Percentiles rank a stretch among this genome's conserved stretches.
Evolutionary conservation across 805 yeast genomes (phyloP).

Genomic region (Hanseniaspora osmophila): DNA sequence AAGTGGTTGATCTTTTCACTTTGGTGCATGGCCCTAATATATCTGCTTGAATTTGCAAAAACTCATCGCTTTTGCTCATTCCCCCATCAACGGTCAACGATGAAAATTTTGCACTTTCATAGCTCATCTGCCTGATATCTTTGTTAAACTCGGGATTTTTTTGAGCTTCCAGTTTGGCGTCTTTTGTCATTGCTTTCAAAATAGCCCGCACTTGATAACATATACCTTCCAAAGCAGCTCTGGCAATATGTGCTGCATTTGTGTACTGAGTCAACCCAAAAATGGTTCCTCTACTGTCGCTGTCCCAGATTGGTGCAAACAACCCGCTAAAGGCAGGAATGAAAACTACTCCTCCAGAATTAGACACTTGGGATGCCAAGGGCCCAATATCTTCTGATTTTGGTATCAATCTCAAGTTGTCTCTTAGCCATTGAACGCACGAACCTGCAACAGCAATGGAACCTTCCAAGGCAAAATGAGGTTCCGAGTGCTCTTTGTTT

Average conservation of each 20-base stretch:
- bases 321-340: slow-evolving; percentile 91
- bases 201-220: slow-evolving; percentile 89
- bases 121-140: slow-evolving; percentile 25
- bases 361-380: slow-evolving; percentile 64
- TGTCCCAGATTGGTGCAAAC: slow-evolving; percentile 93
- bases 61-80: slow-evolving; percentile 80
- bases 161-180: slow-evolving; percentile 48
- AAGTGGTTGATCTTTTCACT: slow-evolving; percentile 64
- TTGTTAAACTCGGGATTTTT: slow-evolving; percentile 36
- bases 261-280: slow-evolving; percentile 88
- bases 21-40: slow-evolving; percentile 77
- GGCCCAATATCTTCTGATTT: slow-evolving; percentile 83
- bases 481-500: slow-evolving; percentile 28
- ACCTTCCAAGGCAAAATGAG: slow-evolving; percentile 87
- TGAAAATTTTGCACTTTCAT: slow-evolving; percentile 37
- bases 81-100: slow-evolving; percentile 83
- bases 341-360: slow-evolving; percentile 83
- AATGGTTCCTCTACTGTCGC: slow-evolving; percentile 82
- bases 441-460: slow-evolving; percentile 95
- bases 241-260: slow-evolving; percentile 79
- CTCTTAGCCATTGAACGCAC: slow-evolving; percentile 86
- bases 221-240: slow-evolving; percentile 91
- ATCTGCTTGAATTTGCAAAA: slow-evolving; percentile 89
- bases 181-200: slow-evolving; percentile 76
- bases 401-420: slow-evolving; percentile 70